Base-by-base conservation (phyloP, 1,284 basidiomycete species). In the Apiotrichum laibachii region DNA sequence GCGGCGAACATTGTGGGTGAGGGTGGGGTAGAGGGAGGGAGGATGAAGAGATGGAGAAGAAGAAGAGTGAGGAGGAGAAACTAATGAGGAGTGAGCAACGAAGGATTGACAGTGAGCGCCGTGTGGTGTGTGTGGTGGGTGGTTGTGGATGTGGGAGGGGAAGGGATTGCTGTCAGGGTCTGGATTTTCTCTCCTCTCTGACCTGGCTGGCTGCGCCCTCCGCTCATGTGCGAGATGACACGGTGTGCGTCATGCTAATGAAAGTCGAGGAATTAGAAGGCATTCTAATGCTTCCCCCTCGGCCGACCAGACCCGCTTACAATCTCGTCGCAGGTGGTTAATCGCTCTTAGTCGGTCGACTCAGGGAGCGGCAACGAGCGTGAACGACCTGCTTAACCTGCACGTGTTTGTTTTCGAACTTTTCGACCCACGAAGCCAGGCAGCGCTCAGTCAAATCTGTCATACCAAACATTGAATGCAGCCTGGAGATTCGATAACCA, bases 1-100 rank as follows among this genome's bases (percentile, higher is more conserved):
- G 68, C 26, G 26, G 26, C 58, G 67, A 72, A 70, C 68, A 70
- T 71, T 50, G 33, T 49, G 50, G 22, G 46, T 49, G 19, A 19
- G 15, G 43, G 40, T 44, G 33, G 43, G 53, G 52, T 50, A 45
- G 48, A 33, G 53, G 22, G 42, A 26, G 43, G 45, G 49, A 22
- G 34, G 59, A 57, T n/a, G 53, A 15, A 53, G 42, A 35, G 42
- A 53, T 31, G 16, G 31, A 40, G n/a, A 39, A 12, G 19, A 47
- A 57, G 11, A 35, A 51, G 44, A 40, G 42, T 15, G 45, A 31
- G 37, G 37, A 37, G 34, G 52, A 22, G 51, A 48, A 21, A 19
- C 40, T 47, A 18, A 15, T n/a, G 9, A 34, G 43, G 55, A 47
- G 21, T 10, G 42, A 48, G 53, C 43, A 26, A 33, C 54, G 44